These are phyloP conservation scores for Escallonia herrerae DNA, from an alignment of 129 eudicot genomes.

Conservation along the genomic window DNA sequence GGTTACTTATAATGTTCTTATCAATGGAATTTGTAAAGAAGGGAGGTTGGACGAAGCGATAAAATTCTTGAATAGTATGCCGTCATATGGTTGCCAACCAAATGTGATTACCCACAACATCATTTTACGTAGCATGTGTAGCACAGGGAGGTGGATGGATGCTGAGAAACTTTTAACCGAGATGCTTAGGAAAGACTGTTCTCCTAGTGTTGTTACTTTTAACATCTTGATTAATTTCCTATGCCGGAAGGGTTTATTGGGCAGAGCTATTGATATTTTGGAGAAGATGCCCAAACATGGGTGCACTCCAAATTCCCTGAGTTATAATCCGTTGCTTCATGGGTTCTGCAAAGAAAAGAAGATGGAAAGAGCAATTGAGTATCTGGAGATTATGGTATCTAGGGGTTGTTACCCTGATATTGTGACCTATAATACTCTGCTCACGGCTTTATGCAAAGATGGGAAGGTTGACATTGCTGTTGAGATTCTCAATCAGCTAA, in stretches of 20 bases:
- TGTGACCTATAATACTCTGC: slow-evolving; percentile 68
- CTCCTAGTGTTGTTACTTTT: slow-evolving; percentile 81
- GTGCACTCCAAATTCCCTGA: slow-evolving; percentile 66
- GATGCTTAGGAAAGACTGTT: slow-evolving; percentile 66
- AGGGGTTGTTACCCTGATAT: slow-evolving; percentile 79
- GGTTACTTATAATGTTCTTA: slow-evolving; percentile 78
- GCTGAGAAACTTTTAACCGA: slow-evolving; percentile 73
- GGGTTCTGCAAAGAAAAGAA: slow-evolving; percentile 82
- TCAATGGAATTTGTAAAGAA: slow-evolving; percentile 77
- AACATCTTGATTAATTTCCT: slow-evolving; percentile 77
- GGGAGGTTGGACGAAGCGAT: slow-evolving; percentile 76
- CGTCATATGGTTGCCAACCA: slow-evolving; percentile 65
- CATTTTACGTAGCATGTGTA: slow-evolving; percentile 66
- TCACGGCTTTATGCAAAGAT: slow-evolving; percentile 77
- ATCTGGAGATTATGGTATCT: slow-evolving; percentile 66
- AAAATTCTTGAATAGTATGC: slow-evolving; percentile 57
- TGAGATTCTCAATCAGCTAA: slow-evolving; percentile 60
- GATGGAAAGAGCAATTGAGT: slow-evolving; percentile 80
- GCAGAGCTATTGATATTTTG: slow-evolving; percentile 66
- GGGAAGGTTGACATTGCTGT: slow-evolving; percentile 77
- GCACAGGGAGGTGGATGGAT: slow-evolving; percentile 82
- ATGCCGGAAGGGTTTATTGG: slow-evolving; percentile 55
- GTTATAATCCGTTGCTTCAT: slow-evolving; percentile 81
- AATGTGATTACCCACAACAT: slow-evolving; percentile 72
- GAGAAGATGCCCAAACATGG: slow-evolving; percentile 81